Percentiles rank a stretch among this genome's conserved stretches.
Evolutionary conservation across 2,329 filamentous ascomycete genomes (phyloP).

Genomic region (Fusarium sp.): DNA sequence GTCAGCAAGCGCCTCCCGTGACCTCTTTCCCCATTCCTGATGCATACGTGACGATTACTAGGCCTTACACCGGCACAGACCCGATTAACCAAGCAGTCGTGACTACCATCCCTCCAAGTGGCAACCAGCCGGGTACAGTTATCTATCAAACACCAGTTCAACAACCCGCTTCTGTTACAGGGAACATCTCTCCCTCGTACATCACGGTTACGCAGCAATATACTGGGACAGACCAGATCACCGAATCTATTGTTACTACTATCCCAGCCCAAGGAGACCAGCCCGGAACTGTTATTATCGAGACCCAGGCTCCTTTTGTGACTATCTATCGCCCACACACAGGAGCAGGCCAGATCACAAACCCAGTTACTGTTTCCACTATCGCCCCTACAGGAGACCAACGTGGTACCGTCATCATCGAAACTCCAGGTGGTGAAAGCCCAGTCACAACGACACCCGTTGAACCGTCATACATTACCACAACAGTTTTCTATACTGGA

Average conservation of each 20-base stretch:
- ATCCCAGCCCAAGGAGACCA: conserved; percentile 12
- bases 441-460: too few relatives aligned
- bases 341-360: too few relatives aligned
- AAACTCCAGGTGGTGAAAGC: too few relatives aligned
- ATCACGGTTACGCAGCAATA: conserved; percentile 18
- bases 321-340: too few relatives aligned
- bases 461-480: too few relatives aligned
- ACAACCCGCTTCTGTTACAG: too few relatives aligned
- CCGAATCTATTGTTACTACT: conserved; percentile 19
- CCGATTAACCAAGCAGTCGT: conserved; percentile 11
- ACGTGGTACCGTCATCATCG: too few relatives aligned
- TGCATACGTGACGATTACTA: conserved; percentile 27
- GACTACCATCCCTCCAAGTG: conserved; percentile 16
- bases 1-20: conserved; percentile 22
- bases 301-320: conserved; percentile 17
- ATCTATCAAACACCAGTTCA: conserved; percentile 29
- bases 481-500: not conserved
- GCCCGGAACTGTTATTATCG: conserved; percentile 30
- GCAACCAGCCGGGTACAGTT: conserved; percentile 29
- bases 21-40: conserved; percentile 9
- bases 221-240: conserved; percentile 16
- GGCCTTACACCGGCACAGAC: conserved; percentile 15
- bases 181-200: too few relatives aligned
- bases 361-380: too few relatives aligned
- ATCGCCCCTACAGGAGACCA: too few relatives aligned